Percentiles rank a stretch among this genome's conserved stretches.
Conservation (phyloP, 208 protist species). For the Naegleria fowleri region DNA sequence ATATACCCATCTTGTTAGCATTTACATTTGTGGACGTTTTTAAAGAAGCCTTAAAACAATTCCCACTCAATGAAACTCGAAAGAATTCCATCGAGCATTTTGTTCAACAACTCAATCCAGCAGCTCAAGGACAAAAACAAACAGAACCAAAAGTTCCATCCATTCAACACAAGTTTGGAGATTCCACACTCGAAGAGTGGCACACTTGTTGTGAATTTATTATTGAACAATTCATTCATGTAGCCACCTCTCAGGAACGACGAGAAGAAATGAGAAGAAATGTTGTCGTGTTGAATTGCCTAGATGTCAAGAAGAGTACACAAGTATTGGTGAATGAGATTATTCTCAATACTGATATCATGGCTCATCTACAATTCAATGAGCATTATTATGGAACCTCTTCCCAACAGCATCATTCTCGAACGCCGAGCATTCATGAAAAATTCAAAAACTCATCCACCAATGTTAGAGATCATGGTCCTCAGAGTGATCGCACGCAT, state of each 20-base stretch:
- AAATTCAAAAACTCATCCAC: background rate
- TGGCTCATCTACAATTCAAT: background rate
- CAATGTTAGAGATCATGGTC: background rate
- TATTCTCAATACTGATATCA: background rate
- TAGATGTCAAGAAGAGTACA: background rate
- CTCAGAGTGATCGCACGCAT: background rate
- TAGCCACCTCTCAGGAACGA: background rate
- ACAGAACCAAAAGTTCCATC: background rate
- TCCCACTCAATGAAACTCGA: background rate
- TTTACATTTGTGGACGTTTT: background rate
- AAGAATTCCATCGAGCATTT: background rate
- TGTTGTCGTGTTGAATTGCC: background rate
- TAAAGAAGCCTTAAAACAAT: background rate
- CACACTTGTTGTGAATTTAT: background rate
- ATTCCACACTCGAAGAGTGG: background rate
- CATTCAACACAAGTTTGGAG: background rate
- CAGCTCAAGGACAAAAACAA: background rate
- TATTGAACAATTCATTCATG: background rate
- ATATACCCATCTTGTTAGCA: background rate
- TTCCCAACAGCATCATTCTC: too few species aligned
- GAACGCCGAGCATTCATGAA: background rate
- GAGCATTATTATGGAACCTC: too few species aligned
- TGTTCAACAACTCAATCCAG: background rate
- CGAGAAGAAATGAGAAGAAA: background rate
- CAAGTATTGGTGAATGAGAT: background rate